phyloP scores from a whole-genome alignment of 2,329 filamentous ascomycete genomes.

The Diaporthe caulivora region DNA sequence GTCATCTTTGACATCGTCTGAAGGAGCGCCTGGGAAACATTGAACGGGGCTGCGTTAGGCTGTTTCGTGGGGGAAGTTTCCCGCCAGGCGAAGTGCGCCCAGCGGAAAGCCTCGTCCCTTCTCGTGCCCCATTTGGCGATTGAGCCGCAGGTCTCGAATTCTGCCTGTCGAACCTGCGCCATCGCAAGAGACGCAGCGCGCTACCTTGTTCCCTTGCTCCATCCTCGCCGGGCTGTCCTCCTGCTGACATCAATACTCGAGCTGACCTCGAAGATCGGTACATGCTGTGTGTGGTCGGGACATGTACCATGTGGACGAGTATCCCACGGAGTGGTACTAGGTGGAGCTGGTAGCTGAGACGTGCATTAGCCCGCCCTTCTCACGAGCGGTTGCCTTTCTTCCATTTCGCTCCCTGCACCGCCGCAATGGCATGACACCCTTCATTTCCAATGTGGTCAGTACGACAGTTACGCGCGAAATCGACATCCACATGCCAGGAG shows the following conservation, averaged over 20 bases:
- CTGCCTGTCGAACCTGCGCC: slow-evolving; percentile 32
- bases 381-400: slow-evolving; percentile 37
- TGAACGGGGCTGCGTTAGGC: slow-evolving; percentile 16
- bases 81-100: slow-evolving; percentile 30
- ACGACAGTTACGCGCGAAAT: background rate
- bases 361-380: slow-evolving; percentile 25
- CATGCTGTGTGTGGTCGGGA: background rate
- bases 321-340: slow-evolving; percentile 12
- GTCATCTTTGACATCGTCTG: slow-evolving; percentile 6
- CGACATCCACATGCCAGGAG: background rate
- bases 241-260: slow-evolving; percentile 13
- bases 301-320: background rate
- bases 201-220: slow-evolving; percentile 24
- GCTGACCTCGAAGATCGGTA: background rate
- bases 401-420: slow-evolving; percentile 33
- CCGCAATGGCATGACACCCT: slow-evolving; percentile 26
- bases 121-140: slow-evolving; percentile 22
- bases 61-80: background rate
- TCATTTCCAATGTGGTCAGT: background rate
- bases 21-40: background rate
- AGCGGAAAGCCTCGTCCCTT: slow-evolving; percentile 37
- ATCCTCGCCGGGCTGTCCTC: background rate
- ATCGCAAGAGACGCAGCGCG: slow-evolving; percentile 31
- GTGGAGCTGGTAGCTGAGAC: slow-evolving; percentile 26
- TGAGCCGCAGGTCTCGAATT: slow-evolving; percentile 32